These are phyloP conservation scores for Calonectria pseudoturangicola DNA, from an alignment of 2,329 filamentous ascomycete genomes.

Conservation along the genomic window DNA sequence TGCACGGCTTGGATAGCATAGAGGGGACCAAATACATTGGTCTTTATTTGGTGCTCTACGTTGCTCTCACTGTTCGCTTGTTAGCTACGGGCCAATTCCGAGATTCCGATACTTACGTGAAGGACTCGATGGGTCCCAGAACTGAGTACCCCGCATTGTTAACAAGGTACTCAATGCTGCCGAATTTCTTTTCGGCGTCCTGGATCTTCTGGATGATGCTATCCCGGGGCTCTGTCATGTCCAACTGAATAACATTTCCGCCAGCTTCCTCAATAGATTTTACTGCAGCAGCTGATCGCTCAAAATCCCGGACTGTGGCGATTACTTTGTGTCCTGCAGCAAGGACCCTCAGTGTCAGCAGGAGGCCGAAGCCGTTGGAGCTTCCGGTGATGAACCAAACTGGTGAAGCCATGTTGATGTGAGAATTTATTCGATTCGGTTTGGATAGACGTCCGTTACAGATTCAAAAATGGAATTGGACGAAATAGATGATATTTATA, in stretches of 20 bases:
- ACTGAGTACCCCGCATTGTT: constrained; percentile 69
- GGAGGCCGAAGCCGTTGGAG: constrained; percentile 51
- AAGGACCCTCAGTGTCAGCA: constrained; percentile 46
- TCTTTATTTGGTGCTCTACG: constrained; percentile 64
- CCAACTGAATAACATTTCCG: constrained; percentile 55
- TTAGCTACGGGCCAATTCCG: constrained; percentile 33
- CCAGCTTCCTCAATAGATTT: constrained; percentile 49
- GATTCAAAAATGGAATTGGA: background rate
- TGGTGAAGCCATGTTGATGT: constrained; percentile 45
- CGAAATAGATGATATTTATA: background rate
- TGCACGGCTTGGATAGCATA: constrained; percentile 68
- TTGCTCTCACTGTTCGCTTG: constrained; percentile 58
- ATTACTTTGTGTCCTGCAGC: constrained; percentile 48
- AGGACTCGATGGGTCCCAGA: constrained; percentile 48
- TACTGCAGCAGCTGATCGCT: constrained; percentile 44
- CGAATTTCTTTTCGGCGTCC: constrained; percentile 52
- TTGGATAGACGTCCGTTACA: background rate
- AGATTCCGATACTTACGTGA: constrained; percentile 49
- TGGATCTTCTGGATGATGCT: constrained; percentile 51
- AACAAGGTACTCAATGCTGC: constrained; percentile 68
- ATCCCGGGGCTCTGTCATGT: constrained; percentile 52
- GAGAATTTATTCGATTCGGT: background rate
- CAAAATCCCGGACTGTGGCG: constrained; percentile 44
- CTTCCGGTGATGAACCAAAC: constrained; percentile 53
- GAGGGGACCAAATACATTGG: constrained; percentile 70